Evolutionary conservation across 106 monocot genomes (phyloP), one percentile per base, ranked within the genome.

Genomic region (Dioscorea alata): DNA sequence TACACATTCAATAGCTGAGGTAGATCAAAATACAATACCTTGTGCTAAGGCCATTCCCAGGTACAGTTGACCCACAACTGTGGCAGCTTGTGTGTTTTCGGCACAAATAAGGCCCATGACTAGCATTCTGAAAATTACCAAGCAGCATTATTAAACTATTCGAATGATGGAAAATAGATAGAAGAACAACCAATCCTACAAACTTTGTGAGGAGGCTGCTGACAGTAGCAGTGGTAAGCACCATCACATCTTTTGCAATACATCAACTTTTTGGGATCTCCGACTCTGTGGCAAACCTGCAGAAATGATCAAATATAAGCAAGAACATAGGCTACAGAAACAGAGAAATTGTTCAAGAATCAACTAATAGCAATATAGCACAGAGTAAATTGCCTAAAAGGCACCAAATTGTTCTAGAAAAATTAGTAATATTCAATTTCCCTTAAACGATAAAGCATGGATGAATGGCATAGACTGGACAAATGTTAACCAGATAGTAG

Each of bases 161-260:
- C 42, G 6, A 42, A 6, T 42, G 42, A 42, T 42, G 42, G 42
- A 6, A 42, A 42, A 8, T 42, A 42, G 42, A 42, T 42, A 42
- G 42, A 3, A 28, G 28, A 28, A 75, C 18, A 32, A 84, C 49
- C 19, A 68, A 6, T 20, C 23, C 25, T 15, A 32, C 33, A 23
- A 69, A 92, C 97, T 86, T 97, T 97, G 75, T 92, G 97, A 12
- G 97, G 84, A 56, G 92, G 92, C 49, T 92, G 92, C 68, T 92
- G 92, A 66, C 97, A 97, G 48, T 97, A 97, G 76, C 97, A 97
- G 82, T 97, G 97, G 50, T 85, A 97, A 57, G 92, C 92, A 75
- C 82, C 85, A 83, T 97, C 97, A 70, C 97, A 97, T 66, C 97
- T 80, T 79, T 85, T 97, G 76, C 97, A 97, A 51, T 80, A 97